Evolutionary conservation across 176 grass and related monocot species (phyloP), one percentile per base, ranked within the genome.

Genomic region (Oryza punctata): DNA sequence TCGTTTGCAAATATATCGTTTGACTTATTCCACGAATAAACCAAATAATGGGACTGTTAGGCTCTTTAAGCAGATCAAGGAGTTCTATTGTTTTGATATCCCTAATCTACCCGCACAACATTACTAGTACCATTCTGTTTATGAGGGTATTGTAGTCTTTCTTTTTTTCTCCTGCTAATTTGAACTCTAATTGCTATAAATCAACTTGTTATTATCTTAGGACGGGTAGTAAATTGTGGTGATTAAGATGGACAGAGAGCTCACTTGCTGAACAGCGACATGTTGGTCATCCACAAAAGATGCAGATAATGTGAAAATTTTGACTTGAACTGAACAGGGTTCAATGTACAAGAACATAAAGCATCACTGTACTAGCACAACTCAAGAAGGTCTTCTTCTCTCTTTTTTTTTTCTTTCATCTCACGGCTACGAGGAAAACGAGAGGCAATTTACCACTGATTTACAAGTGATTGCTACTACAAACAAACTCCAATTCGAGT

Each of bases 391-490:
- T 57, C 19, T 57, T 57, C 52, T 54, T 57, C 52, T 57, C 10
- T 59, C 33, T 35, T 35, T 69, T 33, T 64, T 30, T 15, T 5
- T 3, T 9, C 7, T 4, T 10, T 18, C 52, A 57, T 57, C 63
- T 70, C 69, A 14, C 13, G 7, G 78, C 27, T 73, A 77, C 52
- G 67, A 46, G 63, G 67, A 43, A 50, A 79, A 66, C 10, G 43
- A 50, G 5, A 86, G 73, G 65, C 66, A 76, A 47, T 83, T 66
- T 10, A 65, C 43, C 60, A 21, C 27, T 70, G 72, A 87, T 89
- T 73, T 85, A 83, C 91, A 89, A 19, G 80, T 84, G 76, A 80
- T 40, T 45, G 64, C 60, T 84, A 68, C 60, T 84, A 68, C 70
- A 86, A 86, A 65, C 73, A 78, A 80, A 87, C 70, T 65, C 65